These are phyloP conservation scores for Saccharomycopsis sp. DNA, from an alignment of 805 yeast species.

Conservation along the genomic window DNA sequence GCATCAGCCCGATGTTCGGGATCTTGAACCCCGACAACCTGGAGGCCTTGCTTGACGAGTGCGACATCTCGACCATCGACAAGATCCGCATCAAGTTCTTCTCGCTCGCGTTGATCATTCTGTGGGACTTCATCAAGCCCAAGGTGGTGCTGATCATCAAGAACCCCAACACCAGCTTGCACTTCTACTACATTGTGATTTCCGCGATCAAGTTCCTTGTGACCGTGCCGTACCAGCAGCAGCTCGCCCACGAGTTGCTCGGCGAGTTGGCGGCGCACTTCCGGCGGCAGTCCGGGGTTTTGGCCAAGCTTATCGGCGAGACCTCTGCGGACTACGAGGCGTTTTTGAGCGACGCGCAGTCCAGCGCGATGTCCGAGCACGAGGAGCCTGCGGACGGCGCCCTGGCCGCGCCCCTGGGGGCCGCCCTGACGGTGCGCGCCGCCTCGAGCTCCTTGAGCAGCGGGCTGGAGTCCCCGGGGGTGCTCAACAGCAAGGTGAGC, in stretches of 20 bases:
- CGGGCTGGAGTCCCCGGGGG: not conserved
- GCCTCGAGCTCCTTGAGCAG: not conserved
- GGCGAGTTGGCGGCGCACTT: conserved; percentile 17
- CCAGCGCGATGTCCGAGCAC: not conserved
- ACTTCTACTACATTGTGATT: conserved; percentile 14
- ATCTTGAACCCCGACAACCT: conserved; percentile 15
- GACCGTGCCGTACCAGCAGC: conserved; percentile 16
- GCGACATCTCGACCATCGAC: conserved; percentile 17
- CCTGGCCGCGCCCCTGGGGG: not conserved
- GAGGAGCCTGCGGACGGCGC: not conserved
- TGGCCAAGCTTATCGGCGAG: conserved; percentile 16
- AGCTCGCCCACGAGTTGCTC: conserved; percentile 13
- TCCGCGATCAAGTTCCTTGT: conserved; percentile 11
- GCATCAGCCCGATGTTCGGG: conserved; percentile 9
- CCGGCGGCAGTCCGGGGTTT: conserved; percentile 13
- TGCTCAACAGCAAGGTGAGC: not conserved
- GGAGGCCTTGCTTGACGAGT: conserved; percentile 4
- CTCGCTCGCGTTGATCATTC: conserved; percentile 14
- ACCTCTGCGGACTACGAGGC: conserved; percentile 17
- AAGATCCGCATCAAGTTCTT: conserved; percentile 18
- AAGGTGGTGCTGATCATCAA: conserved; percentile 16
- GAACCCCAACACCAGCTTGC: conserved; percentile 18
- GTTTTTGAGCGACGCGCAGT: conserved; percentile 8
- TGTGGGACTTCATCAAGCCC: conserved; percentile 19
- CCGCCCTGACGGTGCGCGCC: not conserved